phyloP scores from a whole-genome alignment of 2,329 filamentous ascomycete genomes.

The Cercospora sp. region DNA sequence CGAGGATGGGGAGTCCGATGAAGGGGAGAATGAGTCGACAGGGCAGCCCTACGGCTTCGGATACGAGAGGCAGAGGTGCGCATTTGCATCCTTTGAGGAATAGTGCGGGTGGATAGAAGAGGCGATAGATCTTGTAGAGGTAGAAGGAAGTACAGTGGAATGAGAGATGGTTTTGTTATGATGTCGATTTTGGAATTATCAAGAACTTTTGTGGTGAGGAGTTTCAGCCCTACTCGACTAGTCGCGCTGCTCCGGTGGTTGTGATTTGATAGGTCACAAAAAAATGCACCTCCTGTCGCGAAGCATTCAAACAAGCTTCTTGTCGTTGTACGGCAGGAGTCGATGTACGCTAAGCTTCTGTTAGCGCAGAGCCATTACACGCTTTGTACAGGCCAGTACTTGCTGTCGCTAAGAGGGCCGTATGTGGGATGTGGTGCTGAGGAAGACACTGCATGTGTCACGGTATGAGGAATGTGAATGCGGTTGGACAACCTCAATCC shows the following conservation, averaged over 20 bases:
- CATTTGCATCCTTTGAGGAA: conserved; percentile 31
- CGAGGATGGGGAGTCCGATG: conserved; percentile 38
- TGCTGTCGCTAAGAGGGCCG: no score
- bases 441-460: no score
- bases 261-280: no score
- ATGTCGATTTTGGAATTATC: neutral
- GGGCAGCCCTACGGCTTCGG: conserved; percentile 34
- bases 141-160: neutral
- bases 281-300: no score
- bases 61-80: conserved; percentile 17
- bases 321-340: no score
- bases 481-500: no score
- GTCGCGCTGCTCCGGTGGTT: neutral
- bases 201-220: neutral
- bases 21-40: conserved; percentile 34
- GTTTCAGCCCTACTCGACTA: neutral
- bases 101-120: conserved; percentile 6
- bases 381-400: no score
- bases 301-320: no score
- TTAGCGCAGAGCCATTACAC: no score
- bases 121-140: neutral
- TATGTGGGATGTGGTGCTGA: no score
- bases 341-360: no score
- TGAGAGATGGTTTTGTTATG: neutral
- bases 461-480: no score